Evolutionary conservation across 176 grass and related monocot species (phyloP).

Genomic region (Leersia perrieri): DNA sequence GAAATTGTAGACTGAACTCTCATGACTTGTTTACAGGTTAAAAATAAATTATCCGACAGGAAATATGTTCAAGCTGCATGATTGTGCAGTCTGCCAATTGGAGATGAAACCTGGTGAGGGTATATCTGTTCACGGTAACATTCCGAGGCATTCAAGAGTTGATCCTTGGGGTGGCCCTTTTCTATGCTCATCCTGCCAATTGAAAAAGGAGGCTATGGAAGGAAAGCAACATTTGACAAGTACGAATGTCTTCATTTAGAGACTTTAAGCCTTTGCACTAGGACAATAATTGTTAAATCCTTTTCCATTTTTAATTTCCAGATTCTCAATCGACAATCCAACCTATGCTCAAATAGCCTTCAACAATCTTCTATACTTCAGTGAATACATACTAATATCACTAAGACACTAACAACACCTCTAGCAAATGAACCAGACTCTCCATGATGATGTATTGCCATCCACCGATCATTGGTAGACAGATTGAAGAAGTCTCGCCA

Average conservation of each 20-base stretch:
- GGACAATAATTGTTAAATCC: conserved; percentile 23
- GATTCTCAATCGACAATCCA: conserved; percentile 53
- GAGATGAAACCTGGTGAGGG: conserved; percentile 92
- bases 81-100: conserved; percentile 87
- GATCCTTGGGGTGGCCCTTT: conserved; percentile 86
- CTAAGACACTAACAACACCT: conserved; percentile 31
- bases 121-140: conserved; percentile 61
- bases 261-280: conserved; percentile 3
- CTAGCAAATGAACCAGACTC: conserved; percentile 31
- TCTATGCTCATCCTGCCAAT: conserved; percentile 78
- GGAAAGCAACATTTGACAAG: conserved; percentile 60
- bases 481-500: conserved; percentile 16
- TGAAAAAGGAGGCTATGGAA: conserved; percentile 96
- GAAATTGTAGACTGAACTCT: conserved; percentile 21
- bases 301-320: conserved; percentile 41
- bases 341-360: conserved; percentile 45
- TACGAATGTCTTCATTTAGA: conserved; percentile 38
- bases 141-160: conserved; percentile 46
- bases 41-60: conserved; percentile 51
- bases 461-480: conserved; percentile 9
- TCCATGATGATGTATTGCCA: conserved; percentile 5
- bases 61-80: conserved; percentile 74
- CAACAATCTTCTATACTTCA: conserved; percentile 7
- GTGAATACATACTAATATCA: conserved; percentile 26
- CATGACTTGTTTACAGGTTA: conserved; percentile 49